Evolutionary conservation across 495 filamentous ascomycete species (phyloP), one percentile per base, ranked within the genome.

Genomic region (Bombardia bombarda): DNA sequence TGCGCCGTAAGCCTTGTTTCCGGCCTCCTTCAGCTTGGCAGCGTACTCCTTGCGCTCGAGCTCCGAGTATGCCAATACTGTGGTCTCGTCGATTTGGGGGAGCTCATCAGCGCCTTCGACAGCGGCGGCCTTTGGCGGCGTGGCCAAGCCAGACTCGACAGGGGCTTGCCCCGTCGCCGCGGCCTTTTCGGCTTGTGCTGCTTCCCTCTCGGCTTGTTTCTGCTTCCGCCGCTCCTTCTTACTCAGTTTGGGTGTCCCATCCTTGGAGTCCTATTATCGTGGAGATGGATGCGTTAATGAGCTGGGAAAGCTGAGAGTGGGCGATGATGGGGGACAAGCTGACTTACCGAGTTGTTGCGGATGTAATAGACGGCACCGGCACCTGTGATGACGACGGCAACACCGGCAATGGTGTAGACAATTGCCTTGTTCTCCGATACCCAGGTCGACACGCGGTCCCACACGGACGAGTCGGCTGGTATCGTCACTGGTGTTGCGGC

Each of bases 341-440:
- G 20, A 58, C 62, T 46, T 56, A 71, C 70, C 32, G 70, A 61
- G 40, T 69, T 63, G 37, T 61, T 59, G 45, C 66, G 75, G 38
- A 95, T 70, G 60, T 95, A 95, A 70, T 97, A 97, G 53, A 90
- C 82, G 16, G 84, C 86, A 52, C 90, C 92, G 20, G 88, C 93
- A 47, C 82, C 81, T 21, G 85, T 90, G 44, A 90, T 86, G 21
- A 96, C 87, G 23, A 97, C 79, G 33, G 89, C 88, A 21, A 94
- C 83, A 62, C 90, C 92, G 43, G 87, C 87, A 67, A 96, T 85
- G 49, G 93, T 95, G 65, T 95, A 98, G 30, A 95, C 92, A 35
- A 90, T 72, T 31, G 83, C 85, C 68, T 95, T 98, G 62, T 98
- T 83, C 56, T 97, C 92, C 0, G 90, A 87, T 19, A 84, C 87